Evolutionary conservation across 1,139 yeast genomes (phyloP).

Genomic region (Yamadazyma mexicana): DNA sequence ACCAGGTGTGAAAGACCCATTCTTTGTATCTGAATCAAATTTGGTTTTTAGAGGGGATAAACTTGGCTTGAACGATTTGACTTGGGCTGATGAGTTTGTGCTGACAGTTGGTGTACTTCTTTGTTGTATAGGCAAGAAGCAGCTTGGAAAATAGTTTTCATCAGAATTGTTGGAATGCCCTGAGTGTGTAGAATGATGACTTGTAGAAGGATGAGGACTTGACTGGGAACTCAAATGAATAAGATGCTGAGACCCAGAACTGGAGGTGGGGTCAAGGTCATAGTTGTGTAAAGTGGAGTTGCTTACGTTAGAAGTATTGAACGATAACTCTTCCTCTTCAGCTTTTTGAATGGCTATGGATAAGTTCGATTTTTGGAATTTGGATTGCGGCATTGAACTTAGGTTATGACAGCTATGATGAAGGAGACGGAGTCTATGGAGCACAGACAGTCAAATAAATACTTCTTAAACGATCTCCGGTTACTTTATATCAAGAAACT

Average conservation of each 20-base stretch:
- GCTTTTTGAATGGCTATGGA: constrained; percentile 50
- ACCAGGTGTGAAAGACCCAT: constrained; percentile 15
- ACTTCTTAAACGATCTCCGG: too few species aligned
- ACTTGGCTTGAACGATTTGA: constrained; percentile 35
- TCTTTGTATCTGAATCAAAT: constrained; percentile 19
- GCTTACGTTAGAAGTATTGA: constrained; percentile 9
- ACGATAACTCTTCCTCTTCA: constrained; percentile 23
- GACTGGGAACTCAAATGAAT: constrained; percentile 3
- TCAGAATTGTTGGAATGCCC: constrained; percentile 4
- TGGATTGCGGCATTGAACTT: constrained; percentile 30
- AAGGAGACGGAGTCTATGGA: not conserved
- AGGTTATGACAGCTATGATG: not conserved
- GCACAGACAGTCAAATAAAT: not conserved
- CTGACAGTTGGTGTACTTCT: constrained; percentile 31
- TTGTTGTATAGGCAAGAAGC: constrained; percentile 25
- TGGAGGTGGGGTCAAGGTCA: not conserved
- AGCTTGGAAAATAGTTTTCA: constrained; percentile 14
- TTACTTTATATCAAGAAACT: too few species aligned
- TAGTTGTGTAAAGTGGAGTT: constrained; percentile 4
- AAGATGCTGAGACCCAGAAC: not conserved
- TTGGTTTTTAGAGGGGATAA: constrained; percentile 38
- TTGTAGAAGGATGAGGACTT: constrained; percentile 5
- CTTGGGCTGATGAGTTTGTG: constrained; percentile 23
- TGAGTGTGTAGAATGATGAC: not conserved
- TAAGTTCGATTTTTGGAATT: constrained; percentile 40